A percentile compares a stretch with the other conserved stretches of the same genome.
phyloP scores from a whole-genome alignment of 1,284 basidiomycete species.

The Cryptococcus sp. region DNA sequence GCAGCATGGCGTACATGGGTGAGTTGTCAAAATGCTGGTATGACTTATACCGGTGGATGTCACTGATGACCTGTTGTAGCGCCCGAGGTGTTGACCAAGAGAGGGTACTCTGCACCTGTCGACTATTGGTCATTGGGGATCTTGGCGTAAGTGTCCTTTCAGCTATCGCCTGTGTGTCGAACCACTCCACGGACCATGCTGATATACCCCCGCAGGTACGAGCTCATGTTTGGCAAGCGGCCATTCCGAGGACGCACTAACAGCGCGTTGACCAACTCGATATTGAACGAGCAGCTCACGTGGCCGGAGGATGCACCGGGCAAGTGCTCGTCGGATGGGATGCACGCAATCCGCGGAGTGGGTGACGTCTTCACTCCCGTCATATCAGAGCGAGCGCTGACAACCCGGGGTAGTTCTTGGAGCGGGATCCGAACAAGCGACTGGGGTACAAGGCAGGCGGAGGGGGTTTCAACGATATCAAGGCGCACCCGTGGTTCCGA shows the following conservation, averaged over 20 bases:
- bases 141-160: constrained; percentile 55
- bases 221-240: constrained; percentile 83
- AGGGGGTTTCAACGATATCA: constrained; percentile 73
- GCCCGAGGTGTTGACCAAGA: constrained; percentile 75
- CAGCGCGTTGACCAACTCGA: constrained; percentile 80
- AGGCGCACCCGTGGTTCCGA: constrained; percentile 80
- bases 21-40: constrained; percentile 20
- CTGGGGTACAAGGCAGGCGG: constrained; percentile 75
- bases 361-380: constrained; percentile 10
- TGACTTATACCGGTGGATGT: neutral
- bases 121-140: constrained; percentile 98
- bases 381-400: neutral
- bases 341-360: constrained; percentile 47
- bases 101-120: constrained; percentile 76
- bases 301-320: constrained; percentile 50
- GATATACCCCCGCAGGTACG: constrained; percentile 55
- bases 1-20: constrained; percentile 97
- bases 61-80: constrained; percentile 52
- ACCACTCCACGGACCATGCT: constrained; percentile 1
- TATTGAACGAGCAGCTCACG: constrained; percentile 56
- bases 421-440: constrained; percentile 76
- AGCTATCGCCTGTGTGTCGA: neutral
- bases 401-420: constrained; percentile 61
- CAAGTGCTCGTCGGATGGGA: constrained; percentile 45
- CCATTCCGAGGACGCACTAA: constrained; percentile 92